Evolutionary conservation across 371 early-diverging fungal genomes (phyloP).

Genomic region (Entomophthora muscae): DNA sequence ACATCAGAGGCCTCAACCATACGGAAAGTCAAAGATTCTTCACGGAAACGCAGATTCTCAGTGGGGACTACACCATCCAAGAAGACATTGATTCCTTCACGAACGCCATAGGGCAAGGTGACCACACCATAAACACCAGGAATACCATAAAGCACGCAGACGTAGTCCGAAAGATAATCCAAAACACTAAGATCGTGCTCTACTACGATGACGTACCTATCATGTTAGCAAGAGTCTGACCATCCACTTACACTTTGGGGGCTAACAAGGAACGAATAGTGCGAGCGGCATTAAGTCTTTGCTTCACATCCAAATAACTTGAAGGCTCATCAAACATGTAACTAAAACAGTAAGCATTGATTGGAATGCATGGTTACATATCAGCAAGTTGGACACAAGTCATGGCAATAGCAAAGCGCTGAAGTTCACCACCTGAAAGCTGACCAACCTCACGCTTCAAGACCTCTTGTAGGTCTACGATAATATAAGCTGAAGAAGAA

Average conservation of each 20-base stretch:
- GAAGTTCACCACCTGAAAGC: conserved; percentile 98
- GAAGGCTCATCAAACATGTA: conserved; percentile 99
- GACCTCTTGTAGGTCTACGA: conserved; percentile 64
- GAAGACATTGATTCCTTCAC: conserved; percentile 99
- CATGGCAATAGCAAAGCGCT: conserved; percentile 95
- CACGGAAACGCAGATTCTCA: conserved; percentile 99
- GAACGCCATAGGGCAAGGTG: conserved; percentile 93
- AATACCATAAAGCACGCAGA: conserved; percentile 98
- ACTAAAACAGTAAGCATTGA: conserved; percentile 17
- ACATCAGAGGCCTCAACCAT: conserved; percentile 80
- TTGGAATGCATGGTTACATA: conserved; percentile 31
- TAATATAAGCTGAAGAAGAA: not conserved
- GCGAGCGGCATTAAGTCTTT: conserved; percentile 93
- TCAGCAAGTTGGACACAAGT: conserved; percentile 79
- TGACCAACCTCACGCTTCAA: conserved; percentile 76
- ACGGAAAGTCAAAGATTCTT: conserved; percentile 90
- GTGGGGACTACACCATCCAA: conserved; percentile 97
- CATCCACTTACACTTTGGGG: conserved; percentile 24
- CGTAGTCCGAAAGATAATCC: conserved; percentile 98
- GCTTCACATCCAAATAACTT: conserved; percentile 98
- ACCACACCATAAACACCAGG: conserved; percentile 99
- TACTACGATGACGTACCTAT: conserved; percentile 89
- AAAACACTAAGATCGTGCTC: conserved; percentile 99
- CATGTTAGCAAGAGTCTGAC: not conserved
- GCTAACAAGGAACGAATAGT: conserved; percentile 80